Conservation (phyloP, 2,329 filamentous ascomycete species). For the Neurospora crassa region DNA sequence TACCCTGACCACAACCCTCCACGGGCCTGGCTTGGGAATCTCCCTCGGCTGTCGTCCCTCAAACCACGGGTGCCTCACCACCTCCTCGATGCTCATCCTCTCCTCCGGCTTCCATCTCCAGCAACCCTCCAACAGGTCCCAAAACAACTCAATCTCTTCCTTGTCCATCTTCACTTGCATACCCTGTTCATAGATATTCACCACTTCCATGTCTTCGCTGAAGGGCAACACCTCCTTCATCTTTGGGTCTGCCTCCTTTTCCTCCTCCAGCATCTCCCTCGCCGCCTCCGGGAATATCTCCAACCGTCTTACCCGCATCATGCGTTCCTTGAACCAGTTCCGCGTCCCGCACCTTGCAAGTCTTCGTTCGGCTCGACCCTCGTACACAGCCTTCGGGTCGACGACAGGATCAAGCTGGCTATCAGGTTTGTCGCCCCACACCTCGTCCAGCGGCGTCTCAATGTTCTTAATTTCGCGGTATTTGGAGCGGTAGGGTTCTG, state of each 20-base stretch:
- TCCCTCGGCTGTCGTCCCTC: neutral
- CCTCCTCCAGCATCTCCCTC: neutral
- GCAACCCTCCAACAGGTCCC: constrained; percentile 2
- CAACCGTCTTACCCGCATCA: neutral
- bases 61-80: constrained; percentile 8
- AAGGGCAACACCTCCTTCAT: neutral
- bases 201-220: neutral
- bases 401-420: neutral
- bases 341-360: neutral
- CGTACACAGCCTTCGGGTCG: neutral
- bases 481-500: constrained; percentile 1
- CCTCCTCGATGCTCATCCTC: neutral
- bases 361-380: neutral
- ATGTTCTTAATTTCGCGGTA: neutral
- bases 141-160: neutral
- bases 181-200: neutral
- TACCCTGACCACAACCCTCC: neutral
- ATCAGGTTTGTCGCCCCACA: neutral
- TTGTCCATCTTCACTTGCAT: neutral
- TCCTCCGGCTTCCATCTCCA: constrained; percentile 4
- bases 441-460: neutral
- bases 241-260: neutral
- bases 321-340: neutral
- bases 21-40: neutral
- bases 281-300: neutral